Evolutionary conservation across 208 protist species (phyloP).

Genomic region (Porcisia deanei): DNA sequence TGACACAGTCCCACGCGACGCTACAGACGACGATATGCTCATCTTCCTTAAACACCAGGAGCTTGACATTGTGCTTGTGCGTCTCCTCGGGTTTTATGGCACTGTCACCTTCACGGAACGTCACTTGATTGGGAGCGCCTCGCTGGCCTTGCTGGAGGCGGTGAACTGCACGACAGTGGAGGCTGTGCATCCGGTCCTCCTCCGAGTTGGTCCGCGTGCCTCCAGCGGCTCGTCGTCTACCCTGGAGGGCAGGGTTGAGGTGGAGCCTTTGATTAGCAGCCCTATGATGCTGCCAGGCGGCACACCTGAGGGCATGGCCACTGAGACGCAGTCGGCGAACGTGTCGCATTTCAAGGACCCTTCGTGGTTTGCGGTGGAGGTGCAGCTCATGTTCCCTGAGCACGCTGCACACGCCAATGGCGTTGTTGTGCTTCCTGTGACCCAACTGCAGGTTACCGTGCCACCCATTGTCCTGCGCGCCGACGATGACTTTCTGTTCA

Average conservation of each 20-base stretch:
- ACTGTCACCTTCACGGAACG: constrained; percentile 49
- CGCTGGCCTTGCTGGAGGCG: constrained; percentile 42
- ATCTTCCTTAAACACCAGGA: constrained; percentile 32
- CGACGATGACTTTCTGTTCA: constrained; percentile 62
- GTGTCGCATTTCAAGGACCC: constrained; percentile 21
- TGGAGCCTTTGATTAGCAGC: background rate
- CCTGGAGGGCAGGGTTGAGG: background rate
- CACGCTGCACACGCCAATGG: background rate
- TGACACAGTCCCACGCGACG: constrained; percentile 15
- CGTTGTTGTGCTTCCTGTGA: constrained; percentile 35
- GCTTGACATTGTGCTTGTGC: constrained; percentile 62
- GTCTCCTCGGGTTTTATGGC: constrained; percentile 43
- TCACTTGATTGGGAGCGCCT: constrained; percentile 44
- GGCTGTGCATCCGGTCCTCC: constrained; percentile 23
- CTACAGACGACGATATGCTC: constrained; percentile 21
- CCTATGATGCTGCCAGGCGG: background rate
- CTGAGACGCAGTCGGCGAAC: background rate
- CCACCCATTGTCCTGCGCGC: constrained; percentile 44
- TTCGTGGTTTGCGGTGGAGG: constrained; percentile 27
- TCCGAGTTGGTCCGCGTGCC: constrained; percentile 21
- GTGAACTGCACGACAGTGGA: constrained; percentile 59
- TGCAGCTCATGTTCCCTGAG: constrained; percentile 14
- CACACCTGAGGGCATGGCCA: background rate
- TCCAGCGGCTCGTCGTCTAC: background rate
- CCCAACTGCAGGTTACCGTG: constrained; percentile 39